phyloP scores from a whole-genome alignment of 2,329 filamentous ascomycete genomes.

The Corinectria fuckeliana region DNA sequence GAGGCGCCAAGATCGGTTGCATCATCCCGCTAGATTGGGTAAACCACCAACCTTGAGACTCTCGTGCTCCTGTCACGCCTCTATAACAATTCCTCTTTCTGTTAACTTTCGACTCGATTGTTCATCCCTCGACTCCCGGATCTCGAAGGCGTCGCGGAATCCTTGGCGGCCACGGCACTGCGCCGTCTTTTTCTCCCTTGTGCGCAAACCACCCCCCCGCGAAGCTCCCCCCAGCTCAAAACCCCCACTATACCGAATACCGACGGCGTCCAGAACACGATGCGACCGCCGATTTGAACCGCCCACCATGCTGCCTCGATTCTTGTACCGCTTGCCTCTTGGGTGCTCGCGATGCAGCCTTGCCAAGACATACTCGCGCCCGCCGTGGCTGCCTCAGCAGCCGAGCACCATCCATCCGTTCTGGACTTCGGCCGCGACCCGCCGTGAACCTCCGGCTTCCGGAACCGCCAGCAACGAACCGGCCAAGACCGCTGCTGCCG shows the following conservation, averaged over 20 bases:
- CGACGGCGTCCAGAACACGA: constrained; percentile 31
- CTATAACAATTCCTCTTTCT: constrained; percentile 16
- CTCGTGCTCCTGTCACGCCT: constrained; percentile 17
- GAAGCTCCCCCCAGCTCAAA: constrained; percentile 12
- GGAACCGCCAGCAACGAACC: constrained; percentile 26
- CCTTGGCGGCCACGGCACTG: constrained; percentile 26
- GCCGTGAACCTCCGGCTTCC: constrained; percentile 35
- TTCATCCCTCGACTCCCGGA: constrained; percentile 18
- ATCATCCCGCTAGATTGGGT: constrained; percentile 35
- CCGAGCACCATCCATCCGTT: constrained; percentile 39
- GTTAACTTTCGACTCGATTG: background rate
- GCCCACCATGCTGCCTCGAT: constrained; percentile 47
- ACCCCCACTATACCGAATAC: constrained; percentile 34
- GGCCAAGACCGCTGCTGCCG: constrained; percentile 25
- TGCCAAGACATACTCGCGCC: constrained; percentile 33
- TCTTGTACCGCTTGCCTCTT: constrained; percentile 43
- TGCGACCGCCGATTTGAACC: constrained; percentile 35
- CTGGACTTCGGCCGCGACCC: constrained; percentile 41
- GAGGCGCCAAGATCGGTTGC: constrained; percentile 37
- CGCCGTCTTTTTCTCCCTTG: constrained; percentile 23
- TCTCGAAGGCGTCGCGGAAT: constrained; percentile 12
- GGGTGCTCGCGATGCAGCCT: constrained; percentile 42
- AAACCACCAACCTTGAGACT: constrained; percentile 27
- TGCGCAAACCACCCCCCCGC: too few relatives aligned
- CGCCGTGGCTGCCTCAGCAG: constrained; percentile 39